Conservation (phyloP, 2,329 filamentous ascomycete genomes). For the Aspergillus fumigatus region DNA sequence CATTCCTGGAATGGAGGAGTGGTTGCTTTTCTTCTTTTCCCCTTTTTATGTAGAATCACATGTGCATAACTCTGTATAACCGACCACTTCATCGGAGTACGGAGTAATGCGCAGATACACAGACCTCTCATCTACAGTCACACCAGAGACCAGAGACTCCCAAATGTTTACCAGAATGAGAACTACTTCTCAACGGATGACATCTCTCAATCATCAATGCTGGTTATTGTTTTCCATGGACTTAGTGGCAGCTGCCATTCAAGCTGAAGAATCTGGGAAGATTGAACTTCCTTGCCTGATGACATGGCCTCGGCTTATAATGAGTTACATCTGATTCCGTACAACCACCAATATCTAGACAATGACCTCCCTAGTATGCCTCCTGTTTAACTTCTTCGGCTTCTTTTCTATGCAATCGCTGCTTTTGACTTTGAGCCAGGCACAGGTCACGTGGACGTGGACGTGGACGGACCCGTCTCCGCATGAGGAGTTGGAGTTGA, state of each 20-base stretch:
- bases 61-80: no score
- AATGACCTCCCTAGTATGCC: no score
- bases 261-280: constrained; percentile 1
- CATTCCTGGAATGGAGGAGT: no score
- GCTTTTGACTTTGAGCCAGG: not conserved
- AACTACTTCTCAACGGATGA: constrained; percentile 24
- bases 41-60: no score
- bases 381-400: not conserved
- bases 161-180: not conserved
- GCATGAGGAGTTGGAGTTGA: not conserved
- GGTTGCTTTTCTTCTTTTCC: no score
- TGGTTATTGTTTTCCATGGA: constrained; percentile 56
- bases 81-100: no score
- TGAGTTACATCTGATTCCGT: not conserved
- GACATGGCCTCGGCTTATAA: constrained; percentile 20
- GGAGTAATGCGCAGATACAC: not conserved
- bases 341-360: no score
- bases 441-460: not conserved
- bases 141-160: not conserved
- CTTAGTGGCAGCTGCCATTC: constrained; percentile 47
- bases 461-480: not conserved
- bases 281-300: constrained; percentile 61
- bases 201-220: constrained; percentile 43
- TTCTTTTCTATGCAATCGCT: not conserved
- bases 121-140: not conserved